Evolutionary conservation across 2,329 filamentous ascomycete species (phyloP).

Genomic region (Pyricularia sp.): DNA sequence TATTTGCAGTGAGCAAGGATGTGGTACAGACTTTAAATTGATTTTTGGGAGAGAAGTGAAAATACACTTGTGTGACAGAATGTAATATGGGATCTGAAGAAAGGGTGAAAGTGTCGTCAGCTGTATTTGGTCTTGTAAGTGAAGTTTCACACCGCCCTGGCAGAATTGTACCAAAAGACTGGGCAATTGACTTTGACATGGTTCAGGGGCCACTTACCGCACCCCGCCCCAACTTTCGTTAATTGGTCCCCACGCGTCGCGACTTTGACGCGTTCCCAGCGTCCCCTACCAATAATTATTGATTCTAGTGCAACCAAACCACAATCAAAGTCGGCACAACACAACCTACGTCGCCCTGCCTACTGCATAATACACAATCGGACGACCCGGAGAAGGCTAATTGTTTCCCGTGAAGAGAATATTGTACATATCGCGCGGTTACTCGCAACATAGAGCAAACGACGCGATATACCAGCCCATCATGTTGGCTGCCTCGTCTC

Average conservation of each 20-base stretch:
- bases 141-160: neutral
- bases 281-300: neutral
- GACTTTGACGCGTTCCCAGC: neutral
- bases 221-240: neutral
- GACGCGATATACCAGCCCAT: neutral
- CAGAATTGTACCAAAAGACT: neutral
- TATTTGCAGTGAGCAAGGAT: neutral
- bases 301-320: neutral
- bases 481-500: conserved; percentile 8
- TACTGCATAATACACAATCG: neutral
- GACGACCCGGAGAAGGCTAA: neutral
- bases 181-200: neutral
- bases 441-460: neutral
- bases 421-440: neutral
- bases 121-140: neutral
- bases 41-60: neutral
- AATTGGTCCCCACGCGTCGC: neutral
- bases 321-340: neutral
- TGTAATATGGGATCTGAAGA: neutral
- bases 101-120: neutral
- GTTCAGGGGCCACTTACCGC: neutral
- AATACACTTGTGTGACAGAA: too few species aligned
- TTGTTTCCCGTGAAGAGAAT: neutral
- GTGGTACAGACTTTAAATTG: neutral
- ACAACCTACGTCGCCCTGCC: neutral